Evolutionary conservation across 306 rosid genomes (phyloP), one percentile per base, ranked within the genome.

Genomic region (Cucurbita argyrosperma): DNA sequence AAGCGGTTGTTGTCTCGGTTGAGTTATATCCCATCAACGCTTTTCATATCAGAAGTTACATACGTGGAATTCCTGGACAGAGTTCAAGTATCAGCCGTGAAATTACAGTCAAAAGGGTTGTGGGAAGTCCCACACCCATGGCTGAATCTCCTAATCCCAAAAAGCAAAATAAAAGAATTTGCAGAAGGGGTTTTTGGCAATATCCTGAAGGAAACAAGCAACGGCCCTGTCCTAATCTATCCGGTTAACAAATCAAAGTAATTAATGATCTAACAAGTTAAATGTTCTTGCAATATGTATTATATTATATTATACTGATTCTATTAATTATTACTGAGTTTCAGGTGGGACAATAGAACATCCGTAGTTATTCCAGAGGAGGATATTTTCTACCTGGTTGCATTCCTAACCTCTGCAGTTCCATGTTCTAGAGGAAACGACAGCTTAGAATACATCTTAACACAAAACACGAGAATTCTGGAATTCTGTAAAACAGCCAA

Each of bases 111-210:
- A 78, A 91, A 88, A 81, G 96, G 90, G 51, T 80, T 90, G 81
- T 94, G 99, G 99, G 96, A 94, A 66, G 85, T 94, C 83, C 97
- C 97, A 71, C 99, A 94, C 66, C 99, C 99, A 23, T 94, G 99
- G 99, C 97, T 94, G 84, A 94, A 94, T 85, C 96, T 94, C 79
- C 84, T 94, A 13, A 78, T 94, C 74, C 99, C 99, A 7, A 84
- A 82, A 79, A 91, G 95, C 88, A 86, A 89, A 76, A 89, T 94
- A 76, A 85, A 89, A 64, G 70, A 59, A 38, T 94, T 94, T 78
- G 96, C 96, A 54, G 77, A 80, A 83, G 83, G 72, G 8, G 96
- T 94, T 76, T 94, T 94, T 47, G 97, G 97, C 78, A 84, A 88
- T 69, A 94, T 94, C 86, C 88, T 91, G 26, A 87, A 85, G 52